phyloP scores from a whole-genome alignment of 257 asterid species.

The Solanum acaule region DNA sequence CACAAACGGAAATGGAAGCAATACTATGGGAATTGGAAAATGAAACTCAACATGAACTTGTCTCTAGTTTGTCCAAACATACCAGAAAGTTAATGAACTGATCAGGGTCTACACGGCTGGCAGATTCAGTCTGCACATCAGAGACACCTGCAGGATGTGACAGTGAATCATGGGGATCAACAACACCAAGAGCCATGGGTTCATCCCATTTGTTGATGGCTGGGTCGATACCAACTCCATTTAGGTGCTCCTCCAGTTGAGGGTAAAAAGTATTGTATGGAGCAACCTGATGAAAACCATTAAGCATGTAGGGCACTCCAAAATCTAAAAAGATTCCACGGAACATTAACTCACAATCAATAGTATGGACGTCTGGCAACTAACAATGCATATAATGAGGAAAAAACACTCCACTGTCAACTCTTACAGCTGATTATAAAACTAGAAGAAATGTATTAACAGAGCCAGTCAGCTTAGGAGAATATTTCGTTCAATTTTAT shows the following conservation, averaged over 20 bases:
- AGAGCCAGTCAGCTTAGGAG: not conserved
- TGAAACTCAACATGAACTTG: not conserved
- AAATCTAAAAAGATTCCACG: not conserved
- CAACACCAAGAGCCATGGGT: constrained; percentile 75
- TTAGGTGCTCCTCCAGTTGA: constrained; percentile 74
- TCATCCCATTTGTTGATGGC: constrained; percentile 77
- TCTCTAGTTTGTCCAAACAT: constrained; percentile 1
- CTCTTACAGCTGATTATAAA: not conserved
- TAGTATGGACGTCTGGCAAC: not conserved
- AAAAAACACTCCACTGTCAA: not conserved
- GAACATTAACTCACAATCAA: not conserved
- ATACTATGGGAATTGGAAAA: not conserved
- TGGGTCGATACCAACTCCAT: constrained; percentile 69
- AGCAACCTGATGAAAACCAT: constrained; percentile 52
- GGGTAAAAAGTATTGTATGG: constrained; percentile 81
- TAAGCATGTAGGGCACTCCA: not conserved
- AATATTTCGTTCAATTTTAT: not conserved
- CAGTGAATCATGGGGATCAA: constrained; percentile 89
- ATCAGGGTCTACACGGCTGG: constrained; percentile 72
- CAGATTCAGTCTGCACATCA: constrained; percentile 87
- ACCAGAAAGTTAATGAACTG: constrained; percentile 73
- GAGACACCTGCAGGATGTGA: constrained; percentile 97
- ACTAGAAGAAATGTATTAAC: not conserved
- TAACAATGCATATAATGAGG: not conserved
- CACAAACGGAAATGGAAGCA: not conserved